phyloP scores from a whole-genome alignment of 768 basidiomycete genomes.

The Neoboletus brunneissimus region DNA sequence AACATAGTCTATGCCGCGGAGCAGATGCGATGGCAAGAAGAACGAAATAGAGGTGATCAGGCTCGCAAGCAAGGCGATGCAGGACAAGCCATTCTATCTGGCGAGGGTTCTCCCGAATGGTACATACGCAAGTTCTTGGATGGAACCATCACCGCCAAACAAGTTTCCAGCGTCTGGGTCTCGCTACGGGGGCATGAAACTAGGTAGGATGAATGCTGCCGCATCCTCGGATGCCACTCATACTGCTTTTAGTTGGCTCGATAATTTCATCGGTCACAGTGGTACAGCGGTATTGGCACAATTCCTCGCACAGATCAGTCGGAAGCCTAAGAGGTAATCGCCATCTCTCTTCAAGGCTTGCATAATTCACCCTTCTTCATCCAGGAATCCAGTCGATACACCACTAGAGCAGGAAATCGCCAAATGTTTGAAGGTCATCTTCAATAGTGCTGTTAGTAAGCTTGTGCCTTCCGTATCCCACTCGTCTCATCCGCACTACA shows the following conservation, averaged over 20 bases:
- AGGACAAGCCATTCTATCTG: slow-evolving; percentile 50
- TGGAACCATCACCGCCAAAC: slow-evolving; percentile 76
- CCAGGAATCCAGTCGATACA: slow-evolving; percentile 48
- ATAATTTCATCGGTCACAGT: slow-evolving; percentile 67
- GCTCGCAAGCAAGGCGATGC: slow-evolving; percentile 56
- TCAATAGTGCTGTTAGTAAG: slow-evolving; percentile 59
- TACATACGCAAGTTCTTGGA: slow-evolving; percentile 91
- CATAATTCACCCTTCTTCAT: slow-evolving; percentile 5
- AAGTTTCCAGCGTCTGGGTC: slow-evolving; percentile 71
- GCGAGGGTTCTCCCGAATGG: slow-evolving; percentile 84
- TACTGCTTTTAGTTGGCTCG: slow-evolving; percentile 63
- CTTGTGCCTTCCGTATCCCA: background rate
- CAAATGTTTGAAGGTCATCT: slow-evolving; percentile 80
- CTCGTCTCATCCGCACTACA: slow-evolving; percentile 29
- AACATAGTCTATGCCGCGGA: slow-evolving; percentile 81
- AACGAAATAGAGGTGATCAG: slow-evolving; percentile 62
- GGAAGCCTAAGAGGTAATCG: slow-evolving; percentile 64
- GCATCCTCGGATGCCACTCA: slow-evolving; percentile 15
- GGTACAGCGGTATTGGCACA: slow-evolving; percentile 86
- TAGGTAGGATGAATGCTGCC: slow-evolving; percentile 46
- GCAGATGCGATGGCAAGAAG: slow-evolving; percentile 74
- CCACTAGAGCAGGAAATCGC: slow-evolving; percentile 82
- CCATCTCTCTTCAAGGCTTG: background rate
- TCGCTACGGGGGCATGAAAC: slow-evolving; percentile 80
- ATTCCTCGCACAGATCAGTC: slow-evolving; percentile 70